Evolutionary conservation across 768 basidiomycete species (phyloP).

Genomic region (Pholiota molesta): DNA sequence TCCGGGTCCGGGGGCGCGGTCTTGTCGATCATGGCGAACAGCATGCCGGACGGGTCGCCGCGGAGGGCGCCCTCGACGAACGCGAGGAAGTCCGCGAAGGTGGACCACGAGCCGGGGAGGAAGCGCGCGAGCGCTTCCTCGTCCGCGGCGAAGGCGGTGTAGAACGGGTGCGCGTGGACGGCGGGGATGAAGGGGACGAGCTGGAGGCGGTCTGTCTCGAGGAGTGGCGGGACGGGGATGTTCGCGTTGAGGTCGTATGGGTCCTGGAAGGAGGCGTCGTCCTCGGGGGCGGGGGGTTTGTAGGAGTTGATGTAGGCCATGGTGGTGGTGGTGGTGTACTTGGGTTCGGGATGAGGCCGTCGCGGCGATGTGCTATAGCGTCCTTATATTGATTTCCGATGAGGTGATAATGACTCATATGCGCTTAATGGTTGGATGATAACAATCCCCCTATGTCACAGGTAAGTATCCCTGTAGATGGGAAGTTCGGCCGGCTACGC

Average conservation of each 20-base stretch:
- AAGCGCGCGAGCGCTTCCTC: slow-evolving; percentile 36
- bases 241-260: slow-evolving; percentile 43
- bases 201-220: slow-evolving; percentile 44
- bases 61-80: slow-evolving; percentile 31
- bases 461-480: too few species aligned
- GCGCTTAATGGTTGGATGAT: too few species aligned
- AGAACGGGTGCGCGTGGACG: slow-evolving; percentile 33
- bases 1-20: slow-evolving; percentile 27
- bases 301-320: slow-evolving; percentile 26
- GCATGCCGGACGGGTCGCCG: slow-evolving; percentile 26
- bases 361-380: too few species aligned
- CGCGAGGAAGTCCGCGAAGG: slow-evolving; percentile 30
- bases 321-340: neutral
- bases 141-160: slow-evolving; percentile 21
- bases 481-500: too few species aligned
- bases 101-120: slow-evolving; percentile 40
- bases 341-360: too few species aligned
- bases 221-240: slow-evolving; percentile 37
- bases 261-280: slow-evolving; percentile 9
- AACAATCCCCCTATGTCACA: too few species aligned
- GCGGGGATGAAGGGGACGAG: slow-evolving; percentile 46
- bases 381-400: neutral
- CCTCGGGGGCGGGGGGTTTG: slow-evolving; percentile 11
- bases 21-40: slow-evolving; percentile 55
- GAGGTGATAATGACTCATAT: neutral